A percentile compares a stretch with the other conserved stretches of the same genome.
Conservation (phyloP, 2,329 filamentous ascomycete species). For the Trichophyton simii region DNA sequence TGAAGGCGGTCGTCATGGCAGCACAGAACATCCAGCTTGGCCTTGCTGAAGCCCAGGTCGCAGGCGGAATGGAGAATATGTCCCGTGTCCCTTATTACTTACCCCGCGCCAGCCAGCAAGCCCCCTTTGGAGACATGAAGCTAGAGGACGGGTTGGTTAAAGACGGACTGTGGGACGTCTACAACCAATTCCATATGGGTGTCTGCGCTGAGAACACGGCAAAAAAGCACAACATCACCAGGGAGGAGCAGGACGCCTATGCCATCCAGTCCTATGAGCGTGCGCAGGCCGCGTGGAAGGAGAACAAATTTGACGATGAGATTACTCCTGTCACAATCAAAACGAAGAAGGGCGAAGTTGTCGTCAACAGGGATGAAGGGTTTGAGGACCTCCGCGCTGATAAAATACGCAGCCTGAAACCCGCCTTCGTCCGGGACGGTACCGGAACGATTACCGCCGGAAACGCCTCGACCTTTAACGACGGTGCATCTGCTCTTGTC, state of each 20-base stretch:
- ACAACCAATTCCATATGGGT: conserved; percentile 95
- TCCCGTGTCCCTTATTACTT: conserved; percentile 84
- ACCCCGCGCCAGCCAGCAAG: conserved; percentile 65
- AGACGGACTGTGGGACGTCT: conserved; percentile 91
- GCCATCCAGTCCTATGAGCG: conserved; percentile 81
- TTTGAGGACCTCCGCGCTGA: conserved; percentile 78
- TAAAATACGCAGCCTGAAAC: conserved; percentile 75
- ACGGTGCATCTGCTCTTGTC: conserved; percentile 83
- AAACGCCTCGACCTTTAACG: conserved; percentile 87
- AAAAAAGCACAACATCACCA: conserved; percentile 67
- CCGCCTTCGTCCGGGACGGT: conserved; percentile 76
- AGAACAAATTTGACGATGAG: conserved; percentile 73
- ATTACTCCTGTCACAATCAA: conserved; percentile 79
- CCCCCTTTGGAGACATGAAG: conserved; percentile 75
- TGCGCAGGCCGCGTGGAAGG: conserved; percentile 79
- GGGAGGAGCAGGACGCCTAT: conserved; percentile 83
- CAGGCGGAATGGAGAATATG: conserved; percentile 98
- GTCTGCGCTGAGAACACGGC: conserved; percentile 91
- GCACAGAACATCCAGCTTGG: conserved; percentile 93
- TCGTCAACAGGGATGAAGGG: conserved; percentile 76
- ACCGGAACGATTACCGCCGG: conserved; percentile 87
- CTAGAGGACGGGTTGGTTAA: conserved; percentile 87
- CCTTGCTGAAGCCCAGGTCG: conserved; percentile 73
- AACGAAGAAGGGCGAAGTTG: conserved; percentile 65
- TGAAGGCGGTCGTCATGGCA: conserved; percentile 83